phyloP scores from a whole-genome alignment of 306 rosid genomes.

The Sicyos edulis region DNA sequence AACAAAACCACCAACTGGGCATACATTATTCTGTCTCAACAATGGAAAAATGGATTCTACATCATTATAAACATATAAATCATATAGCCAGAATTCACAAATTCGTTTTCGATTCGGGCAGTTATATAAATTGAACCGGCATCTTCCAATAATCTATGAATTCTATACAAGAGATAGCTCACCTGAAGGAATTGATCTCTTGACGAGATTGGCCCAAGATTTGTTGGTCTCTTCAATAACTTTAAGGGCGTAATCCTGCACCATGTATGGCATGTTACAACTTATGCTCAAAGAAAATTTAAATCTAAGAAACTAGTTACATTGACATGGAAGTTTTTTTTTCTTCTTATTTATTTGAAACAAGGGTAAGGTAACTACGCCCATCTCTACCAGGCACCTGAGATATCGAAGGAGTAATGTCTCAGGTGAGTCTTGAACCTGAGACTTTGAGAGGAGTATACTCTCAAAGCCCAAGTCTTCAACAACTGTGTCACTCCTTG shows the following conservation, averaged over 20 bases:
- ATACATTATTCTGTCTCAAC: conserved; percentile 10
- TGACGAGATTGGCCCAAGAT: conserved; percentile 66
- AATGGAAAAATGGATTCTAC: conserved; percentile 15
- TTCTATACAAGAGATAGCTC: conserved; percentile 31
- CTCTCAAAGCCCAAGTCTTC: too few species aligned
- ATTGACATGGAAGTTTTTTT: neutral
- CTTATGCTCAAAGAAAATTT: conserved; percentile 7
- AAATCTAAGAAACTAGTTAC: neutral
- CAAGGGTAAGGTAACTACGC: too few species aligned
- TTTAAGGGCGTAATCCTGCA: conserved; percentile 27
- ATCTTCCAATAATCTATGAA: conserved; percentile 6
- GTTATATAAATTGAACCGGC: neutral
- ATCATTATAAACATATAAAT: conserved; percentile 16
- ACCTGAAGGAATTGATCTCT: conserved; percentile 77
- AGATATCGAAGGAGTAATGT: too few species aligned
- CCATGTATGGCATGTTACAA: conserved; percentile 6
- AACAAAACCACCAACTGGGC: conserved; percentile 9
- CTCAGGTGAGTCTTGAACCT: too few species aligned
- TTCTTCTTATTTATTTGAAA: neutral
- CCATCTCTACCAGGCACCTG: too few species aligned
- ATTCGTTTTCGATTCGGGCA: neutral
- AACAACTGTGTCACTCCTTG: too few species aligned
- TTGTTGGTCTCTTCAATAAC: conserved; percentile 75
- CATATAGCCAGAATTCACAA: neutral
- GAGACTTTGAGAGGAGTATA: too few species aligned